Conservation (phyloP, 2,329 filamentous ascomycete species). For the Daldinia eschscholtzii region DNA sequence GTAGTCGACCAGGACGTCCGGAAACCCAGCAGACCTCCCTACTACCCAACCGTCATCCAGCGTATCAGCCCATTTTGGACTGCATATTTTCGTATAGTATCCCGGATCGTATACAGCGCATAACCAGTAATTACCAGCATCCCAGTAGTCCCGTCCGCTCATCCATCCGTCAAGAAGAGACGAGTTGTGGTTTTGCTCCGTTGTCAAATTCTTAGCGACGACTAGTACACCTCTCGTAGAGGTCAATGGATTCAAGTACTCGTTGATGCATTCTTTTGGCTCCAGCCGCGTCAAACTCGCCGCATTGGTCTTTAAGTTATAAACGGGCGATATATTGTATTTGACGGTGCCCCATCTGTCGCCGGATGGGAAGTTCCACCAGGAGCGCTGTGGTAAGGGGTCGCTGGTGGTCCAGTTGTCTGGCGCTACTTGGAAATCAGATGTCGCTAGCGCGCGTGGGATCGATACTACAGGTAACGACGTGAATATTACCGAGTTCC, state of each 20-base stretch:
- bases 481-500: constrained; percentile 7
- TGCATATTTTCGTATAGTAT: background rate
- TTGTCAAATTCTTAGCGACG: background rate
- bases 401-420: background rate
- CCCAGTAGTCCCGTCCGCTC: constrained; percentile 4
- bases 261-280: background rate
- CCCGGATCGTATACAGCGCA: background rate
- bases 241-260: background rate
- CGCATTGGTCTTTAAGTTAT: background rate
- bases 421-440: background rate
- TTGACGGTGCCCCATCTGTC: constrained; percentile 3
- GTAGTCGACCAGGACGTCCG: background rate
- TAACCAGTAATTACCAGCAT: constrained; percentile 2
- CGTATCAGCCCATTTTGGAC: background rate
- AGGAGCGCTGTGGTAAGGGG: background rate
- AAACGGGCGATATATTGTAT: background rate
- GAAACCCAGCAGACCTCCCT: constrained; percentile 3
- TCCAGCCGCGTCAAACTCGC: background rate
- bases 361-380: background rate
- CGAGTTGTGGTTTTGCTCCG: background rate
- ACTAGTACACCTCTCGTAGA: background rate
- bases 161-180: background rate
- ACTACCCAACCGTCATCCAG: background rate
- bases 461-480: constrained; percentile 5
- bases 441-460: background rate